Conservation (phyloP, 345 rosid genomes). For the Fremontodendron californicum region DNA sequence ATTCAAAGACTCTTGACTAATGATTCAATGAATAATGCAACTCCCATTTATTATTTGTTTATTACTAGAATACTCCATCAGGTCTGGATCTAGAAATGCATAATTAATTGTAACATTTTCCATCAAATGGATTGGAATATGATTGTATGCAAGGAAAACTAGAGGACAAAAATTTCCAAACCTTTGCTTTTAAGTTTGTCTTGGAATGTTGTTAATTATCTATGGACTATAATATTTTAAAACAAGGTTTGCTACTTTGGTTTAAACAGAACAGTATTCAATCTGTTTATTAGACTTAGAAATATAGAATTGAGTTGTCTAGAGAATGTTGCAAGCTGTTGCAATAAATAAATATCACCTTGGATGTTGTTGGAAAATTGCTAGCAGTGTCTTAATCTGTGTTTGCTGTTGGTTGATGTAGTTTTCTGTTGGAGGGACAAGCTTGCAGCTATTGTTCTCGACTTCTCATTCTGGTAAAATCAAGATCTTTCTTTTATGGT, state of each 20-base stretch:
- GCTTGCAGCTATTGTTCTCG: neutral
- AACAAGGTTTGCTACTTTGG: neutral
- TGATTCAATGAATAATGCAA: no score
- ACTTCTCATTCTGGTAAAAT: neutral
- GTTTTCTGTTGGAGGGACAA: neutral
- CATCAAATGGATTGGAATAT: neutral
- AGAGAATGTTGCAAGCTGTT: neutral
- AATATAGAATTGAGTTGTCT: neutral
- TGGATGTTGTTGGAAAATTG: neutral
- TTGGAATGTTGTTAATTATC: no score
- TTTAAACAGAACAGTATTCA: neutral
- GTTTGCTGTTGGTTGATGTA: neutral
- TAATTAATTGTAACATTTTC: neutral
- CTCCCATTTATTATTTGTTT: no score
- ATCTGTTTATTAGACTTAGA: neutral
- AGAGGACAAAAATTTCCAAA: neutral
- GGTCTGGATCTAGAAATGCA: neutral
- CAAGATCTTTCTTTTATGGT: no score
- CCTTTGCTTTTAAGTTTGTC: neutral
- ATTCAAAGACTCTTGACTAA: no score
- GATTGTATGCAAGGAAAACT: neutral
- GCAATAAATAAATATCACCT: neutral
- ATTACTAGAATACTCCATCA: no score
- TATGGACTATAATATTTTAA: neutral
- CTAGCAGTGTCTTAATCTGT: neutral